Percentiles rank a stretch among this genome's conserved stretches.
Evolutionary conservation across 371 early-diverging fungal species (phyloP).

Genomic region (Racocetra persica): DNA sequence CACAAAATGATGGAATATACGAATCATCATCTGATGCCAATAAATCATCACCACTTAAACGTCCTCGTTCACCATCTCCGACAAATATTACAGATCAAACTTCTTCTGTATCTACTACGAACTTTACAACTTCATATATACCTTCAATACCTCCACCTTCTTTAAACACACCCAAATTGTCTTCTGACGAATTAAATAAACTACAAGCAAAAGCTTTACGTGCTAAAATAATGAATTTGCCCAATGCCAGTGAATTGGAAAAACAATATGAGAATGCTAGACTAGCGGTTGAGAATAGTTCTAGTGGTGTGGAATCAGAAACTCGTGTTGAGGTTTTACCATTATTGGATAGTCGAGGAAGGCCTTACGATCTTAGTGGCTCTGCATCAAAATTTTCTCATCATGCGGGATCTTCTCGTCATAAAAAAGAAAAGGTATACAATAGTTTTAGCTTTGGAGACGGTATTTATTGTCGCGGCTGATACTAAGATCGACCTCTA

Average conservation of each 20-base stretch:
- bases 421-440: slow-evolving; percentile 35
- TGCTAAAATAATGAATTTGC: slow-evolving; percentile 75
- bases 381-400: slow-evolving; percentile 2
- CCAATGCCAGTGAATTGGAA: slow-evolving; percentile 73
- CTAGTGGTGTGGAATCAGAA: not conserved
- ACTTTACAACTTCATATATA: not conserved
- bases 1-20: slow-evolving; percentile 1
- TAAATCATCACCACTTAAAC: not conserved
- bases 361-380: slow-evolving; percentile 32
- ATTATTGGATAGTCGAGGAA: slow-evolving; percentile 34
- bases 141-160: not conserved
- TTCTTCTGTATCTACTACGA: not conserved
- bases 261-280: slow-evolving; percentile 64
- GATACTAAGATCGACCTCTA: no score
- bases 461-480: not conserved
- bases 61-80: slow-evolving; percentile 17
- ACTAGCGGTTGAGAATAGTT: slow-evolving; percentile 10
- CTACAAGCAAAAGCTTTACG: slow-evolving; percentile 83
- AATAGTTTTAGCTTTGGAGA: no score
- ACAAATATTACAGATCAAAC: not conserved
- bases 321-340: slow-evolving; percentile 31
- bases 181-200: slow-evolving; percentile 83
- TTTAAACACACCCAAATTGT: slow-evolving; percentile 44
- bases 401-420: slow-evolving; percentile 8
- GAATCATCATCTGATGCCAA: not conserved